Percentiles rank a stretch among this genome's conserved stretches.
Evolutionary conservation across 1,139 yeast genomes (phyloP).

Genomic region (Scheffersomyces quercinus): DNA sequence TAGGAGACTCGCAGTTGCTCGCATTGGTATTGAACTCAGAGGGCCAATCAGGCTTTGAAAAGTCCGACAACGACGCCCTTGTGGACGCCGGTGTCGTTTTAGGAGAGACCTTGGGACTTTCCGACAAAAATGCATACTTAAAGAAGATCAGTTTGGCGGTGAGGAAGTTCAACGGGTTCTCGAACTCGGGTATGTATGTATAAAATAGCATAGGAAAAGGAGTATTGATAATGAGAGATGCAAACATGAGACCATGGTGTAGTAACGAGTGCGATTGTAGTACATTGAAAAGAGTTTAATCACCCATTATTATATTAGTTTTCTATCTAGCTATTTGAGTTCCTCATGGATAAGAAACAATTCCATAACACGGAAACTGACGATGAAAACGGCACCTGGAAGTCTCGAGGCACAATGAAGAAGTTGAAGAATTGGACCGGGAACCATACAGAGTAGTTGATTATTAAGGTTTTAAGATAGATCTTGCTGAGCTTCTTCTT

Average conservation of each 20-base stretch:
- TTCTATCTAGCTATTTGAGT: slow-evolving; percentile 28
- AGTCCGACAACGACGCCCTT: slow-evolving; percentile 36
- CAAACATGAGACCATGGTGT: no score
- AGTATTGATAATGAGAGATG: no score
- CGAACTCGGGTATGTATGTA: slow-evolving; percentile 43
- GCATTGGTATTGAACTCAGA: slow-evolving; percentile 49
- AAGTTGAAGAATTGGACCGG: slow-evolving; percentile 90
- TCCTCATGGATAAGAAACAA: slow-evolving; percentile 81
- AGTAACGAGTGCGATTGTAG: no score
- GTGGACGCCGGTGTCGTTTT: slow-evolving; percentile 32
- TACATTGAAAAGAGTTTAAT: neutral
- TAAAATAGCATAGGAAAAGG: slow-evolving; percentile 9
- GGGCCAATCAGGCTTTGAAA: slow-evolving; percentile 60
- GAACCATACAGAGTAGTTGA: slow-evolving; percentile 92
- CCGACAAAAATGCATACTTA: slow-evolving; percentile 20
- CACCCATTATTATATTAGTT: neutral
- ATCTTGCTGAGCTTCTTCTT: slow-evolving; percentile 60
- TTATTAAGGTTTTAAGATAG: slow-evolving; percentile 73
- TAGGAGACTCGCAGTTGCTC: slow-evolving; percentile 9
- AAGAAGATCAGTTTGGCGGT: slow-evolving; percentile 28
- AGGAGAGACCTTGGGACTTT: slow-evolving; percentile 13
- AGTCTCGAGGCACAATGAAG: slow-evolving; percentile 69
- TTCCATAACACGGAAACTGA: slow-evolving; percentile 92
- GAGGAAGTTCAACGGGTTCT: slow-evolving; percentile 36
- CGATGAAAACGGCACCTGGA: slow-evolving; percentile 91